Percentiles rank a stretch among this genome's conserved stretches.
Evolutionary conservation across 2,329 filamentous ascomycete species (phyloP).

Genomic region (Scytalidium sp.): DNA sequence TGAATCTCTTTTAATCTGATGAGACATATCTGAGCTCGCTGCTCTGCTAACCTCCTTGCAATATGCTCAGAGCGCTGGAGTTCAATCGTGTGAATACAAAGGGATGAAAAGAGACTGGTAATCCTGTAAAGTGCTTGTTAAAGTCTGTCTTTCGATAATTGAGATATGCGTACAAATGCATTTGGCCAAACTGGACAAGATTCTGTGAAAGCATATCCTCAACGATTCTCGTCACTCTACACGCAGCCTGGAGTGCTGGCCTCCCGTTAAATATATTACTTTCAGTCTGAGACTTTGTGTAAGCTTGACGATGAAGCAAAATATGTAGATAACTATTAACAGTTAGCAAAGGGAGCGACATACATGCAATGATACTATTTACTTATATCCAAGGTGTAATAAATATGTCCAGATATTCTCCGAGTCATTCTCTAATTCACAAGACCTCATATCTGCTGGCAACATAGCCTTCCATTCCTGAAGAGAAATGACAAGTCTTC

Average conservation of each 20-base stretch:
- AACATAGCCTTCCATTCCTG: slow-evolving; percentile 3
- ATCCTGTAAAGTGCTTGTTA: slow-evolving; percentile 27
- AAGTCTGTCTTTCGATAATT: background rate
- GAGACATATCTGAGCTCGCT: slow-evolving; percentile 44
- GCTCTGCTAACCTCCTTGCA: slow-evolving; percentile 40
- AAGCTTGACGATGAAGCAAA: slow-evolving; percentile 40
- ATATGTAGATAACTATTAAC: slow-evolving; percentile 39
- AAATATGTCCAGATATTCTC: slow-evolving; percentile 32
- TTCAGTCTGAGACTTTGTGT: slow-evolving; percentile 29
- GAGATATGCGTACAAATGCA: slow-evolving; percentile 34
- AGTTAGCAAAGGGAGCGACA: too few relatives aligned
- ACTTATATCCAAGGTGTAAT: slow-evolving; percentile 44
- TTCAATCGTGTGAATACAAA: slow-evolving; percentile 45
- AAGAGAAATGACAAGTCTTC: slow-evolving; percentile 1
- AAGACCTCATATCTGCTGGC: slow-evolving; percentile 1
- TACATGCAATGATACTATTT: too few relatives aligned
- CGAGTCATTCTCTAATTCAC: background rate
- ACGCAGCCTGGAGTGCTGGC: slow-evolving; percentile 41
- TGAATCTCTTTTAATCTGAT: slow-evolving; percentile 46
- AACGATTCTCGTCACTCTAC: slow-evolving; percentile 41
- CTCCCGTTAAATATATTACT: slow-evolving; percentile 33
- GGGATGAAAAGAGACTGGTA: slow-evolving; percentile 43
- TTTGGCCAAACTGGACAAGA: slow-evolving; percentile 41
- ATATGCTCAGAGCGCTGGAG: slow-evolving; percentile 34
- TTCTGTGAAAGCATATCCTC: slow-evolving; percentile 44